Evolutionary conservation across 352 stramenopile species (phyloP).

Genomic region (Globisporangium carolinianum): DNA sequence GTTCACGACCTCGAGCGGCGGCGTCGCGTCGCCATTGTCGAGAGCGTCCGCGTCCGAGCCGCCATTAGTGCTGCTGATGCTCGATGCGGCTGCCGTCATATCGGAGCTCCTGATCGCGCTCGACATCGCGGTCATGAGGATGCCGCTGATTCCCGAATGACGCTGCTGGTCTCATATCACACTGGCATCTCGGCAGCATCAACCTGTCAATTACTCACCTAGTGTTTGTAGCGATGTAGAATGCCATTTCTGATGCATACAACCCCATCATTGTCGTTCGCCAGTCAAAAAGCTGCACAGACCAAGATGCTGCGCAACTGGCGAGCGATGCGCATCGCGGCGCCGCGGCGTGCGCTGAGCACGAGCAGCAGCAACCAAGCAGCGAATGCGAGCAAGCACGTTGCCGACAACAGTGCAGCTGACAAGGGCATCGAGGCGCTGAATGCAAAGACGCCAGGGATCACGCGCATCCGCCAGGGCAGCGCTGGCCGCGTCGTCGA

Average conservation of each 20-base stretch:
- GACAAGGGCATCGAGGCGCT: conserved; percentile 4
- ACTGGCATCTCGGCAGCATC: too few relatives aligned
- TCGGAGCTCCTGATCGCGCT: not conserved
- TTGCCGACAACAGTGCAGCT: not conserved
- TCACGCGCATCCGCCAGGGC: conserved; percentile 28
- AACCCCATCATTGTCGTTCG: not conserved
- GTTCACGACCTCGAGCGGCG: too few relatives aligned
- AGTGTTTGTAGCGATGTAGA: too few relatives aligned
- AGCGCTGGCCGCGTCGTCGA: conserved; percentile 30
- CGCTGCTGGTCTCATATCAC: too few relatives aligned
- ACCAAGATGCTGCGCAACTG: conserved; percentile 2
- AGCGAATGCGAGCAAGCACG: not conserved
- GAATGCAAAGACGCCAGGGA: conserved; percentile 18
- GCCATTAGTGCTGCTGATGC: not conserved
- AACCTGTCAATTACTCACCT: too few relatives aligned
- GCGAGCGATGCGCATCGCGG: not conserved
- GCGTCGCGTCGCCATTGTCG: too few relatives aligned
- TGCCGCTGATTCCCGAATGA: too few relatives aligned
- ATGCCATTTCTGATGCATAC: too few relatives aligned
- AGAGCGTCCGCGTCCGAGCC: not conserved
- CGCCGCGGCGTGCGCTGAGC: not conserved
- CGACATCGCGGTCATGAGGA: not conserved
- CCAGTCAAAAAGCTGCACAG: not conserved
- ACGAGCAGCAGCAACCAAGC: not conserved
- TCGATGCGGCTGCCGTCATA: too few relatives aligned